These are phyloP conservation scores for Syzygium aromaticum DNA, from an alignment of 345 rosid species.

Conservation along the genomic window DNA sequence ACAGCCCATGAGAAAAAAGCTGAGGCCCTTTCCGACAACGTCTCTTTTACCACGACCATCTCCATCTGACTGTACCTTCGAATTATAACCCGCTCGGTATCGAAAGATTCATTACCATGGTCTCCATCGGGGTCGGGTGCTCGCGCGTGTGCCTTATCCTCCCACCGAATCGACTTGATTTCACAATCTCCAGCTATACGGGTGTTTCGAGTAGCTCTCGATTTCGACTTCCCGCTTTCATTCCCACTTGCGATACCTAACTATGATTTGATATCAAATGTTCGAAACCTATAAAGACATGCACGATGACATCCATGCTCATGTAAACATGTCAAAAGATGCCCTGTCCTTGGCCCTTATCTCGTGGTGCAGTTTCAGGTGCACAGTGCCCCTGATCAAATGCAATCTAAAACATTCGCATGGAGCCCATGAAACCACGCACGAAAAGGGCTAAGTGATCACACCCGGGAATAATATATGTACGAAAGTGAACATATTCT, in stretches of 20 bases:
- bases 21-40: not conserved
- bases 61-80: not conserved
- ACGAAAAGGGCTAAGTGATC: too few relatives aligned
- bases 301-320: not conserved
- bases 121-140: not conserved
- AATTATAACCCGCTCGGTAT: not conserved
- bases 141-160: not conserved
- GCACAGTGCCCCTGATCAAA: too few relatives aligned
- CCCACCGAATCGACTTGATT: not conserved
- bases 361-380: too few relatives aligned
- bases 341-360: too few relatives aligned
- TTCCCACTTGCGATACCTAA: not conserved
- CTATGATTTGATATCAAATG: not conserved
- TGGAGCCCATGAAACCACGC: too few relatives aligned
- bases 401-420: too few relatives aligned
- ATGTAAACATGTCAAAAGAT: not conserved
- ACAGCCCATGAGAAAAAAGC: not conserved
- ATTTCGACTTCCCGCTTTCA: not conserved
- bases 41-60: not conserved
- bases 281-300: not conserved
- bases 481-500: too few relatives aligned
- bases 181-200: not conserved
- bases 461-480: too few relatives aligned
- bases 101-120: not conserved
- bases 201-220: not conserved